Base-by-base conservation (phyloP, 352 stramenopile genomes). In the Thraustochytrium sp. region DNA sequence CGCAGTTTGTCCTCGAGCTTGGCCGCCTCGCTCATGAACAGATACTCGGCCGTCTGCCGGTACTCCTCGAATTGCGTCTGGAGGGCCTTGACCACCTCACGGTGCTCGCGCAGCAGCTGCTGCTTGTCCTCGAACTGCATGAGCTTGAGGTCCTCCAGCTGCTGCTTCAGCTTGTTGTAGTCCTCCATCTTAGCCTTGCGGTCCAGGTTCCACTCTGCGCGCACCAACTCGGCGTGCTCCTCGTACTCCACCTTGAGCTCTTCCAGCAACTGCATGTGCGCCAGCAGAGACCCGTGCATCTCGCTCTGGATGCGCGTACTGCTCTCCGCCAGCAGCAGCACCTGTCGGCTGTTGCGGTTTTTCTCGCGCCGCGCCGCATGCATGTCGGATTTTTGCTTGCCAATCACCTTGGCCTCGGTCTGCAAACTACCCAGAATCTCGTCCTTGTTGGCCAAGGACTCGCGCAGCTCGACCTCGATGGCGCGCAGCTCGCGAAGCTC, bases 31-130 rank as follows among this genome's bases (percentile, higher is more conserved):
- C 44, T 80, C 42, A 31, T 51, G 5, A 80, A 80, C 23, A 80
- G 13, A 4, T 63, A 80, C 68, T 80, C 68, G 23, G 68, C 68
- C 0, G 68, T 80, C 38, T 80, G 68, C 23, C 68, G 13, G 29
- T 80, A 80, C 34, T 80, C 68, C n/a, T 80, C 34, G 31, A 80
- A 80, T 26, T 80, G 68, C 16, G 68, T 80, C 34, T 80, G 68
- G 18, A 80, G 42, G n/a, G 68, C 68, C 26, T 48, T 80, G 8
- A 80, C 68, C 13, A 80, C 68, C 68, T 80, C 68, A 9, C 65
- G 23, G 26, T 80, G 68, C 38, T 80, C 68, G 8, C 46, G 46
- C 2, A 80, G 31, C 23, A 80, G 53, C 53, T 80, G 68, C 68
- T 80, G 44, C 38, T 80, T 80, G 34, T 80, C 68, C 26, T 80